Conservation (phyloP, 176 grass and related monocot genomes). For the Juncus effusus region DNA sequence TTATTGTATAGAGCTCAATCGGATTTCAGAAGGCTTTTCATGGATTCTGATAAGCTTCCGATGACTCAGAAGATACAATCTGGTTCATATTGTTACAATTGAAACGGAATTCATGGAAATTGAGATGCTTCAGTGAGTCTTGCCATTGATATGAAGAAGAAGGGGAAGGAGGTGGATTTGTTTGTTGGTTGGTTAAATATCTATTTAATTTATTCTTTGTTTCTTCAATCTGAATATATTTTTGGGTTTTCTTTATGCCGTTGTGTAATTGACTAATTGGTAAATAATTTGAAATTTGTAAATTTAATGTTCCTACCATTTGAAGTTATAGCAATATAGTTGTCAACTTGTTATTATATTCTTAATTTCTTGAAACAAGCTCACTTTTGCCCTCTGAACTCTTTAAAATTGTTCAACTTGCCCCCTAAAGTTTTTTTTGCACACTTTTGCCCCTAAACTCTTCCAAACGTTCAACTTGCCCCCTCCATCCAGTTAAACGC, state of each 20-base stretch:
- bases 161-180: too few species aligned
- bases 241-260: slow-evolving; percentile 7
- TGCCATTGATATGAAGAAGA: background rate
- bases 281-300: background rate
- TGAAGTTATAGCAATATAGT: slow-evolving; percentile 4
- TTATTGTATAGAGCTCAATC: too few species aligned
- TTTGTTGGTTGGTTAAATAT: background rate
- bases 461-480: too few species aligned
- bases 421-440: too few species aligned
- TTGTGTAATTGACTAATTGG: background rate
- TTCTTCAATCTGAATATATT: background rate
- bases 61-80: too few species aligned
- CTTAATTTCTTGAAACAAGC: slow-evolving; percentile 8
- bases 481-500: too few species aligned
- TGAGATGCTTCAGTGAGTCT: slow-evolving; percentile 22
- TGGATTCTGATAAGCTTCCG: too few species aligned
- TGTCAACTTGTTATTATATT: slow-evolving; percentile 6
- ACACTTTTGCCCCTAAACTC: too few species aligned
- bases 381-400: too few species aligned
- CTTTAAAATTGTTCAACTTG: too few species aligned
- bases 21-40: too few species aligned
- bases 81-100: background rate
- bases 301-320: background rate
- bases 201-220: slow-evolving; percentile 19
- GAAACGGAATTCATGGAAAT: background rate